These are phyloP conservation scores for Suhomyces taliae DNA, from an alignment of 1,139 yeast genomes.

Conservation along the genomic window DNA sequence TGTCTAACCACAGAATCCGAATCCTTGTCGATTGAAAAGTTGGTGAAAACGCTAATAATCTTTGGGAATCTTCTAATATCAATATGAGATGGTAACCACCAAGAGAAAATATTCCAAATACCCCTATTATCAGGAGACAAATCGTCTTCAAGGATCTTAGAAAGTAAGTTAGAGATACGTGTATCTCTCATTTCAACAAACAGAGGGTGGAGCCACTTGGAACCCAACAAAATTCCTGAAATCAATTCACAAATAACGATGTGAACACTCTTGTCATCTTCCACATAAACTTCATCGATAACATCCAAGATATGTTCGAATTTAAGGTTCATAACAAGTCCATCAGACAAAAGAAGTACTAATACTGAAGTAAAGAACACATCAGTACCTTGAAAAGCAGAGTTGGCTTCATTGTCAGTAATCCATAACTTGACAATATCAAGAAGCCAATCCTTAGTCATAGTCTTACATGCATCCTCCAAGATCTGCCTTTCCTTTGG, in stretches of 20 bases:
- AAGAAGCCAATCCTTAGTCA: slow-evolving; percentile 61
- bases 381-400: slow-evolving; percentile 62
- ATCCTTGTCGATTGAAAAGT: slow-evolving; percentile 48
- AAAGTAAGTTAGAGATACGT: slow-evolving; percentile 45
- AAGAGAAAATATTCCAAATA: slow-evolving; percentile 76
- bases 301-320: slow-evolving; percentile 52
- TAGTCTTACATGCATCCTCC: slow-evolving; percentile 40
- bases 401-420: slow-evolving; percentile 62
- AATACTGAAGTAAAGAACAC: slow-evolving; percentile 53
- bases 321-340: slow-evolving; percentile 31
- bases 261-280: slow-evolving; percentile 65
- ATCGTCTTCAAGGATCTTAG: slow-evolving; percentile 52
- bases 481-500: slow-evolving; percentile 44
- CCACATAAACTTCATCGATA: slow-evolving; percentile 51
- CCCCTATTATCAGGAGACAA: slow-evolving; percentile 74
- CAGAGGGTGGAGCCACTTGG: slow-evolving; percentile 35
- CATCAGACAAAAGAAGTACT: slow-evolving; percentile 46
- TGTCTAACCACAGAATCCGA: slow-evolving; percentile 70
- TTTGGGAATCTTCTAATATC: slow-evolving; percentile 69
- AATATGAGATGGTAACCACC: slow-evolving; percentile 69
- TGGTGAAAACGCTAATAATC: slow-evolving; percentile 47
- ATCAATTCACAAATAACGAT: slow-evolving; percentile 62
- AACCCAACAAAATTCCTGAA: slow-evolving; percentile 55
- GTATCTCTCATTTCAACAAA: slow-evolving; percentile 42
- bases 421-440: slow-evolving; percentile 55